Evolutionary conservation across 2,329 filamentous ascomycete genomes (phyloP).

Genomic region (Fusarium solani-melongenae): DNA sequence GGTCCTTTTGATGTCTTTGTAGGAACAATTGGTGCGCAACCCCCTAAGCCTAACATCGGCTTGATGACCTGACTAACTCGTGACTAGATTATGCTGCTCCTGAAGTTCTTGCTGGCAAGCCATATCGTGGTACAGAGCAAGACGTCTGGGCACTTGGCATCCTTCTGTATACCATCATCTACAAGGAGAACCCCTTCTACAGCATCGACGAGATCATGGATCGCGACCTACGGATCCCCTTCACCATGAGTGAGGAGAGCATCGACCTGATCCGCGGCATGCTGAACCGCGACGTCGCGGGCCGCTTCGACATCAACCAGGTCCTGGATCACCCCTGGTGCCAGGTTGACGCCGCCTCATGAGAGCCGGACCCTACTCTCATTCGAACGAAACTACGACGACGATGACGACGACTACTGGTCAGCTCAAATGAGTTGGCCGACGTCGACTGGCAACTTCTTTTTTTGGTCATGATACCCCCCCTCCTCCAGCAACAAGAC

Average conservation of each 20-base stretch:
- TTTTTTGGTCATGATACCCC: slow-evolving; percentile 40
- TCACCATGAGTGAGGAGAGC: slow-evolving; percentile 87
- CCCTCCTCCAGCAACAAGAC: slow-evolving; percentile 30
- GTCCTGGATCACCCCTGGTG: slow-evolving; percentile 93
- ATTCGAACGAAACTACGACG: slow-evolving; percentile 10
- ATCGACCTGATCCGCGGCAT: slow-evolving; percentile 92
- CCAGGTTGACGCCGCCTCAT: slow-evolving; percentile 29
- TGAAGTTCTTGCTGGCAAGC: slow-evolving; percentile 92
- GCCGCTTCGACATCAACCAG: slow-evolving; percentile 85
- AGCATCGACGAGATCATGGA: slow-evolving; percentile 99
- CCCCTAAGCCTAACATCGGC: slow-evolving; percentile 1
- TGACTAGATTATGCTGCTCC: slow-evolving; percentile 91
- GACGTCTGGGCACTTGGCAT: slow-evolving; percentile 99
- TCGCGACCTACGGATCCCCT: slow-evolving; percentile 91
- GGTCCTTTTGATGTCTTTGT: slow-evolving; percentile 99
- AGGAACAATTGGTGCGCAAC: slow-evolving; percentile 87
- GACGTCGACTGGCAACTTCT: slow-evolving; percentile 20
- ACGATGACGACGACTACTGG: slow-evolving; percentile 15
- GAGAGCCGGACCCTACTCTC: background rate
- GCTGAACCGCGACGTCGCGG: slow-evolving; percentile 89
- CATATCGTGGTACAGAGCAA: slow-evolving; percentile 95
- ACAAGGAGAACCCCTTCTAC: slow-evolving; percentile 99
- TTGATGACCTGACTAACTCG: slow-evolving; percentile 10
- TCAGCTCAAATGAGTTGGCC: slow-evolving; percentile 12
- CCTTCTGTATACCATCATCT: slow-evolving; percentile 96